Conservation (phyloP, 2,329 filamentous ascomycete genomes). For the Ophiocordyceps camponoti-saundersi region DNA sequence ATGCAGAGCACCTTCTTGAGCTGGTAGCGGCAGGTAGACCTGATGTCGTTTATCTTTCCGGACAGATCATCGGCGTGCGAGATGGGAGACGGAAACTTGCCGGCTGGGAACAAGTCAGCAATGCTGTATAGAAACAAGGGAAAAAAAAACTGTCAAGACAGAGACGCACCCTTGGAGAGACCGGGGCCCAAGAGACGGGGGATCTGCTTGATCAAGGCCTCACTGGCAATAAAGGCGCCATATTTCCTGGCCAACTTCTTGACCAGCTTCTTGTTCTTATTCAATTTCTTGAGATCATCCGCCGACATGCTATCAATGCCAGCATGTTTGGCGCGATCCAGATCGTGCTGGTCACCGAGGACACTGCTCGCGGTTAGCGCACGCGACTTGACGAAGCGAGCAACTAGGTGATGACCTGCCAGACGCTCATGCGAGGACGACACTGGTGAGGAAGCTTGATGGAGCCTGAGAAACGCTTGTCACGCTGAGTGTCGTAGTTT, state of each 20-base stretch:
- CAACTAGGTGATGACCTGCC: conserved; percentile 17
- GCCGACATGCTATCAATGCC: conserved; percentile 96
- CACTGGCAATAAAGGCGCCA: conserved; percentile 97
- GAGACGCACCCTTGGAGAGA: conserved; percentile 70
- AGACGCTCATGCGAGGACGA: conserved; percentile 81
- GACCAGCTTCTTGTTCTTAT: conserved; percentile 99
- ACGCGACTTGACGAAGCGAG: conserved; percentile 4
- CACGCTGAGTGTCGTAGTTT: conserved; percentile 99
- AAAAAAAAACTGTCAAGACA: conserved; percentile 19
- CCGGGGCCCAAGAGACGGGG: conserved; percentile 97
- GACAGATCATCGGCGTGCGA: conserved; percentile 89
- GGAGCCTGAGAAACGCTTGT: conserved; percentile 99
- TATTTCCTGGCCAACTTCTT: conserved; percentile 99
- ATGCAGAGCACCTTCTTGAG: conserved; percentile 99
- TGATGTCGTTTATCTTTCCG: conserved; percentile 97
- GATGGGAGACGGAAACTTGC: conserved; percentile 99
- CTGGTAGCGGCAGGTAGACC: conserved; percentile 99
- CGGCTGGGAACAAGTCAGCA: conserved; percentile 40
- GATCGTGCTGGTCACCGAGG: conserved; percentile 75
- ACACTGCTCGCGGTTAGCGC: conserved; percentile 21
- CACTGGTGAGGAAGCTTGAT: conserved; percentile 87
- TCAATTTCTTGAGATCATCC: conserved; percentile 99
- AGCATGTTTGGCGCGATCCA: conserved; percentile 98
- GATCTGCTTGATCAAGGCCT: conserved; percentile 98
- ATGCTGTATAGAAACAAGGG: conserved; percentile 8